phyloP scores from a whole-genome alignment of 768 basidiomycete species.

The Rossbeevera mucosa region DNA sequence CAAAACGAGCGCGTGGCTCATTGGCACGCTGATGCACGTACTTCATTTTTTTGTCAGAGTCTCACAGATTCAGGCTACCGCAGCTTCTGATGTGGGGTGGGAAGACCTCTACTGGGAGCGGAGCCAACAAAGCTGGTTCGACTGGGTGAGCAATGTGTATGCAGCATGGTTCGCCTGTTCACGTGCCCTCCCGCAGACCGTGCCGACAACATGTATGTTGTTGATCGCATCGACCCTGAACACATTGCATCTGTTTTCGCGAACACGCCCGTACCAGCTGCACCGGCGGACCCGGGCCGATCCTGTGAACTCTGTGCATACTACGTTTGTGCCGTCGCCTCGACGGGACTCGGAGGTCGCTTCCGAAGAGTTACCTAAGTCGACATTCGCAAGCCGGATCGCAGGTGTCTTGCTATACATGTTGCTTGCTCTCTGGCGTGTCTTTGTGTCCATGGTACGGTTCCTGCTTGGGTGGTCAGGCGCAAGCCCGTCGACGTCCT shows the following conservation, averaged over 20 bases:
- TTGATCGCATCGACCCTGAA: conserved; percentile 54
- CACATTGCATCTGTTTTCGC: conserved; percentile 63
- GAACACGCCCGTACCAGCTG: conserved; percentile 65
- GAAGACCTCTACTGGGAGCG: conserved; percentile 72
- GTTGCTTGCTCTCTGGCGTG: conserved; percentile 42
- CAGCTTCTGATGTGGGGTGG: conserved; percentile 71
- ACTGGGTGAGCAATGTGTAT: conserved; percentile 56
- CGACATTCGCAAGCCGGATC: conserved; percentile 42
- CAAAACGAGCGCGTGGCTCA: conserved; percentile 58
- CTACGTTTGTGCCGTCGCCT: conserved; percentile 56
- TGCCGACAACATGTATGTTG: conserved; percentile 56
- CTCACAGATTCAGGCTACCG: conserved; percentile 48
- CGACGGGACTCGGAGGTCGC: conserved; percentile 15
- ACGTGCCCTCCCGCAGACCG: conserved; percentile 44
- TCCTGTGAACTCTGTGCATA: conserved; percentile 65
- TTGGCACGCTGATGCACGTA: conserved; percentile 63
- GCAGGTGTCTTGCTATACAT: conserved; percentile 30
- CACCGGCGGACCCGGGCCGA: conserved; percentile 48
- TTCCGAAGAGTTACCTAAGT: conserved; percentile 36
- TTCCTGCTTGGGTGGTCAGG: conserved; percentile 63
- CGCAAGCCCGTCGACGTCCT: conserved; percentile 33
- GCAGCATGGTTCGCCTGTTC: conserved; percentile 10
- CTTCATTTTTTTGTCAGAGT: conserved; percentile 64
- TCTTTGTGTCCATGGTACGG: conserved; percentile 54
- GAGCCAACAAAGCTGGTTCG: conserved; percentile 64